Base-by-base conservation (phyloP, 768 basidiomycete species). In the Termitomyces sp. region DNA sequence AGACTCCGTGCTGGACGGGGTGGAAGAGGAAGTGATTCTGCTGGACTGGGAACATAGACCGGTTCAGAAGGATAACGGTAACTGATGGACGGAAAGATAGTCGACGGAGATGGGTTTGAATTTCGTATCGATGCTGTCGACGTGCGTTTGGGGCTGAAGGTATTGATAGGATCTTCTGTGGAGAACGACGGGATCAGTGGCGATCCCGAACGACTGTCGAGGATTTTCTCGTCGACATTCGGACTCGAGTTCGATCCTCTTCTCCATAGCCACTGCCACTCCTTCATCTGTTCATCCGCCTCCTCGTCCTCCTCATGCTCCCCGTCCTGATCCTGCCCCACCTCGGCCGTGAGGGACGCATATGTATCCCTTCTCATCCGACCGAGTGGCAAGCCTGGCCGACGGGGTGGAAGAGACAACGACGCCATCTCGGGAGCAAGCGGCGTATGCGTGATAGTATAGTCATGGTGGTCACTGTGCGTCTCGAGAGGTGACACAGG, bases 101-200 rank as follows among this genome's bases (percentile, higher is more conserved):
- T 18, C 16, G 51, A 33, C 18, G 47, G 39, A 34, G 67, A 57
- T 18, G 55, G 24, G 20, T 55, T 50, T 5, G 18, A 33, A 13
- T 49, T 33, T 4, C 7, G 36, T 6, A 8, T 37, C 4, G 36
- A 27, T 11, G 18, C 18, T n/a, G 37, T 41, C 24, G 65, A 66
- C 22, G 52, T 13, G 0, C 56, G 56, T 22, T 56, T 56, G 0
- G 62, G 34, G 11, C 67, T 58, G 58, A 83, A 82, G n/a, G 74
- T 66, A 64, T 82, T 83, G 60, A 82, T 78, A 27, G 73, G 69
- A 9, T 73, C 76, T 1, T 69, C 67, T 0, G 77, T 81, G 7
- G 79, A 81, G 59, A 85, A 85, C 18, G 76, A 68, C 6, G 84
- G 83, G 9, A 81, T 81, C 42, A 71, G 74, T 18, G 79, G 81